Percentiles rank a stretch among this genome's conserved stretches.
phyloP scores from a whole-genome alignment of 2,329 filamentous ascomycete genomes.

The Talaromyces atroroseus region DNA sequence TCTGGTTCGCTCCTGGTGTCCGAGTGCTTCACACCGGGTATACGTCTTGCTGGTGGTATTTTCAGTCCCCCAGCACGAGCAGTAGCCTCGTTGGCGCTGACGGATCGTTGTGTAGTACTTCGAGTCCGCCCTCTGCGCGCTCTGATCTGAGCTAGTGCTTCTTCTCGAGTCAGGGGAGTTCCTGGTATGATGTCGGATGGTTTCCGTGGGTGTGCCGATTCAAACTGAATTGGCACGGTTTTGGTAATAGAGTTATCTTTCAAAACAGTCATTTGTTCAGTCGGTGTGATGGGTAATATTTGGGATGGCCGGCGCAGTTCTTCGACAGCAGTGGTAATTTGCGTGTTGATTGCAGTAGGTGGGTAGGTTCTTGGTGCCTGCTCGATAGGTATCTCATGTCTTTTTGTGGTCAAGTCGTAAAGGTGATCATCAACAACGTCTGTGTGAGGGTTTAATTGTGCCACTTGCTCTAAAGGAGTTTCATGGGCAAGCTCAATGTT shows the following conservation, averaged over 20 bases:
- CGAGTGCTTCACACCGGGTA: slow-evolving; percentile 28
- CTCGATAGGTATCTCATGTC: background rate
- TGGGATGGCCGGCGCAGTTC: slow-evolving; percentile 1
- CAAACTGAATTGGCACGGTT: slow-evolving; percentile 28
- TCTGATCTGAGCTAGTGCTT: slow-evolving; percentile 45
- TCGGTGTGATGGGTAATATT: slow-evolving; percentile 11
- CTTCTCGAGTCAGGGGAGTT: slow-evolving; percentile 43
- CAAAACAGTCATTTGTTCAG: slow-evolving; percentile 12
- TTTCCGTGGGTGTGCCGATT: slow-evolving; percentile 19
- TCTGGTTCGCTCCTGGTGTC: slow-evolving; percentile 25
- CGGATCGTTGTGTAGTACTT: slow-evolving; percentile 36
- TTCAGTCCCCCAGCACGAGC: slow-evolving; percentile 23
- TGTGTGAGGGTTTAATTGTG: background rate
- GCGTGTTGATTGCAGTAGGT: background rate
- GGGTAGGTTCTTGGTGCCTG: background rate
- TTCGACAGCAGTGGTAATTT: background rate
- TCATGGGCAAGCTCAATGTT: background rate
- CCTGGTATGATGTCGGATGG: slow-evolving; percentile 29
- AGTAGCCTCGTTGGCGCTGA: slow-evolving; percentile 34
- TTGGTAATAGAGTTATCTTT: slow-evolving; percentile 22
- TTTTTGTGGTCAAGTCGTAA: background rate
- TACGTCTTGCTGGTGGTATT: slow-evolving; percentile 26
- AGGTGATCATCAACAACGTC: background rate
- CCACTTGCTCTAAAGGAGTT: background rate
- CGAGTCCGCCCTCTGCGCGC: slow-evolving; percentile 43